Evolutionary conservation across 129 eudicot species (phyloP), one percentile per base, ranked within the genome.

Genomic region (Sambucus nigra): DNA sequence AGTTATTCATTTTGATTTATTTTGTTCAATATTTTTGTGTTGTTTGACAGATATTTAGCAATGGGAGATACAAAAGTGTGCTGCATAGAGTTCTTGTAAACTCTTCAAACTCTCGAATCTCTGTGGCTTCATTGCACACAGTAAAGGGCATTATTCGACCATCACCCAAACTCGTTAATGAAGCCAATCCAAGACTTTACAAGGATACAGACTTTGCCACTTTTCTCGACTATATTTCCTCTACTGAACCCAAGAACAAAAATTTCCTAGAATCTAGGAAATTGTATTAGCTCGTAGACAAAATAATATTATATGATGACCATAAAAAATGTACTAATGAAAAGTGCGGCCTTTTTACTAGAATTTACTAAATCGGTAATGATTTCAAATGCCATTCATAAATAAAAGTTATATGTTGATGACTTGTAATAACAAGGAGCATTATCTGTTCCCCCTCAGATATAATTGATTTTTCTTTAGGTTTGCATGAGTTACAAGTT

Each of bases 61-160:
- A 81, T 11, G 89, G 89, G 25, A 76, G 69, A 50, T 76, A 73
- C 63, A 81, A 74, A 53, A 81, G 89, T 38, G 89, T 81, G 64
- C 70, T 81, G 29, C 89, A 81, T 50, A 70, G 89, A 51, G 89
- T 69, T 46, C 67, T 71, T 5, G 84, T 70, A 40, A 81, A 81
- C 52, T 68, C 80, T 41, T 49, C 18, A 25, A 66, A 38, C 32
- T 69, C 84, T 33, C 69, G 89, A 25, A 67, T 81, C 21, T 76
- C 89, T 0, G 47, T 81, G 19, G 89, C 89, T 38, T 76, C 80
- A 19, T 57, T 81, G 33, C 80, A 76, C 18, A 76, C 80, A 38
- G 48, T 46, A n/a, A 46, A 40, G 22, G 38, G 49, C 19, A 47
- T 39, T 9, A 63, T 81, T 31, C 63, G 63, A 33, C 81, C 89